Conservation (phyloP, 257 asterid genomes). For the Nicotiana paniculata region DNA sequence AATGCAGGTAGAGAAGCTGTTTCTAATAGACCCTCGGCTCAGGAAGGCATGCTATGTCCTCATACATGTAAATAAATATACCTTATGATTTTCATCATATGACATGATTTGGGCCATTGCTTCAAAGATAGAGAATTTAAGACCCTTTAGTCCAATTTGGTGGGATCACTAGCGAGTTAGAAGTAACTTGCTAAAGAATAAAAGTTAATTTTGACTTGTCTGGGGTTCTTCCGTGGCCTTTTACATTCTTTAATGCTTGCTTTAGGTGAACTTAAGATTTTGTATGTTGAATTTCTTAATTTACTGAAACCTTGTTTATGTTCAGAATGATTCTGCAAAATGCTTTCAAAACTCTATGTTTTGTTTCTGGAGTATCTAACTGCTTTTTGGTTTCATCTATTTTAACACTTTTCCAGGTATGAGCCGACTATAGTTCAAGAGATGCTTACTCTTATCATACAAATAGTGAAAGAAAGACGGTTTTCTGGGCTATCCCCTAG, state of each 20-base stretch:
- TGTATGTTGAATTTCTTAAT: not conserved
- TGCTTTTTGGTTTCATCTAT: not conserved
- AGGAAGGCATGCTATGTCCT: not conserved
- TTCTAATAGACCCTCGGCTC: too few relatives aligned
- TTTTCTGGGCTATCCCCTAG: constrained; percentile 77
- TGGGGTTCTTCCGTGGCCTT: not conserved
- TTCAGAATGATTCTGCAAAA: not conserved
- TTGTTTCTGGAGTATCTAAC: not conserved
- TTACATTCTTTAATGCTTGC: not conserved
- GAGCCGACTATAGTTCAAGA: constrained; percentile 75
- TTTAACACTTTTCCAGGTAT: constrained; percentile 37
- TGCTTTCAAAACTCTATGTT: not conserved
- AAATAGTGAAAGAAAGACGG: constrained; percentile 85
- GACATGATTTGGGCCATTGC: not conserved
- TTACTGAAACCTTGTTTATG: not conserved
- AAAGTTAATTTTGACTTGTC: not conserved
- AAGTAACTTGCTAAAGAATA: not conserved
- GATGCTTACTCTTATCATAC: constrained; percentile 84
- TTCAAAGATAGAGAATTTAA: not conserved
- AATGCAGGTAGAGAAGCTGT: too few relatives aligned
- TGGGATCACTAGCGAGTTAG: not conserved
- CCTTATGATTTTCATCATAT: not conserved
- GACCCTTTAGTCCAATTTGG: not conserved
- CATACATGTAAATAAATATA: not conserved
- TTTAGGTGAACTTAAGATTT: not conserved